phyloP scores from a whole-genome alignment of 768 basidiomycete genomes.

The Gyrodon lividus region DNA sequence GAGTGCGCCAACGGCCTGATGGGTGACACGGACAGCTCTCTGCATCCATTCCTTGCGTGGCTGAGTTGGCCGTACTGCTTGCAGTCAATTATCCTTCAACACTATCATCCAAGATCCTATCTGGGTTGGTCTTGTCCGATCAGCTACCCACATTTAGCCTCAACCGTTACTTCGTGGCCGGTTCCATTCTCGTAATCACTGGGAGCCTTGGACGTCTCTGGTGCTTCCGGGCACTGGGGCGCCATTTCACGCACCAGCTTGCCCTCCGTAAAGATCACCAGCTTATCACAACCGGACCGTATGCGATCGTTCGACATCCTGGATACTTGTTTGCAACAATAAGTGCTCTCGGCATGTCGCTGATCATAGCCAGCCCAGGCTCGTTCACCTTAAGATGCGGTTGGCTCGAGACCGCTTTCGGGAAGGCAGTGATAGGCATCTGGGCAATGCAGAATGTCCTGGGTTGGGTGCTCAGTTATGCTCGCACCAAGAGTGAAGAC shows the following conservation, averaged over 20 bases:
- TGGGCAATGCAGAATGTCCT: conserved; percentile 30
- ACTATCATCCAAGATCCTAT: conserved; percentile 21
- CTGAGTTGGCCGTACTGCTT: conserved; percentile 23
- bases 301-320: conserved; percentile 37
- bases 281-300: conserved; percentile 36
- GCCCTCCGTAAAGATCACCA: conserved; percentile 28
- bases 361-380: conserved; percentile 31
- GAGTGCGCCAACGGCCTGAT: conserved; percentile 2
- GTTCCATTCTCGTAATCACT: conserved; percentile 23
- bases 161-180: conserved; percentile 29
- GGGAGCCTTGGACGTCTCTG: conserved; percentile 37
- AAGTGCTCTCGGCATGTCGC: conserved; percentile 28
- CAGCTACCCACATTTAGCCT: conserved; percentile 18
- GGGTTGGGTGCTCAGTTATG: conserved; percentile 26
- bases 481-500: conserved; percentile 28
- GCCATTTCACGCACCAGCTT: conserved; percentile 37
- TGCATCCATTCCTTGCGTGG: conserved; percentile 29
- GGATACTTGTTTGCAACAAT: conserved; percentile 30
- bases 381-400: conserved; percentile 27
- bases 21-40: conserved; percentile 15
- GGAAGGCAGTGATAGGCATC: conserved; percentile 19
- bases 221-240: conserved; percentile 35
- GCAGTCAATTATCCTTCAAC: conserved; percentile 16
- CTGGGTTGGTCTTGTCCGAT: conserved; percentile 18
- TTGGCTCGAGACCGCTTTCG: conserved; percentile 24